Conservation (phyloP, 2,329 filamentous ascomycete genomes). For the Parascedosporium putredinis region DNA sequence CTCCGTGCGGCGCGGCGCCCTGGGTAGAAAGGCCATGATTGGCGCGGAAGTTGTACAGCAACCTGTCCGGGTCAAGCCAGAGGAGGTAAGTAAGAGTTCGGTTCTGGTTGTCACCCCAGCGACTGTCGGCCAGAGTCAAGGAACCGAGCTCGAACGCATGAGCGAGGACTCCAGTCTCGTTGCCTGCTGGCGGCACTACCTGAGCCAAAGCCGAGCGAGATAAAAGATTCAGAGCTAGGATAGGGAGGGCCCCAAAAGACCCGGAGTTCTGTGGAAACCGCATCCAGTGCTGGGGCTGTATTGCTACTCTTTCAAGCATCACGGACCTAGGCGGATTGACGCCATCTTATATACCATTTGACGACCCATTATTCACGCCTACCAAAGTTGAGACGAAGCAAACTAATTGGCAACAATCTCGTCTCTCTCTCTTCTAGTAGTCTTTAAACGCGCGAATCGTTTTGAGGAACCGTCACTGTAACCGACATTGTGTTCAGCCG, state of each 20-base stretch:
- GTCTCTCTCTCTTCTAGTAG: not conserved
- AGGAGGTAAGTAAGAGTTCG: constrained; percentile 37
- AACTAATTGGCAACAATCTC: not conserved
- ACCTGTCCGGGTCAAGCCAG: constrained; percentile 30
- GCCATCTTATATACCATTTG: too few relatives aligned
- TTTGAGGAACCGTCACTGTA: not conserved
- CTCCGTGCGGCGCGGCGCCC: constrained; percentile 33
- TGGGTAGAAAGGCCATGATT: constrained; percentile 36
- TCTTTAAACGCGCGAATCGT: not conserved
- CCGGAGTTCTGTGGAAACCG: too few relatives aligned
- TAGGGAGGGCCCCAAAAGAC: not conserved
- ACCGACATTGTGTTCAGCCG: not conserved
- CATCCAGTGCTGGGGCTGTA: too few relatives aligned
- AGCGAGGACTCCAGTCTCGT: not conserved
- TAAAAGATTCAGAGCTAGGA: not conserved
- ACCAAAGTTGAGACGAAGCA: not conserved
- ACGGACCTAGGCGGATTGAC: too few relatives aligned
- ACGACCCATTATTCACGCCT: too few relatives aligned
- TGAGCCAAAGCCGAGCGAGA: not conserved
- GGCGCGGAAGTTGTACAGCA: constrained; percentile 37
- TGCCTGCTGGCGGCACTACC: not conserved
- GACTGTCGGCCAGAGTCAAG: not conserved
- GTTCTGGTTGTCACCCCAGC: constrained; percentile 26
- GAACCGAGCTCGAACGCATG: not conserved
- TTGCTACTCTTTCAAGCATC: too few relatives aligned